Percentiles rank a stretch among this genome's conserved stretches.
Conservation (phyloP, 148 eudicot genomes). For the Agrostemma githago region DNA sequence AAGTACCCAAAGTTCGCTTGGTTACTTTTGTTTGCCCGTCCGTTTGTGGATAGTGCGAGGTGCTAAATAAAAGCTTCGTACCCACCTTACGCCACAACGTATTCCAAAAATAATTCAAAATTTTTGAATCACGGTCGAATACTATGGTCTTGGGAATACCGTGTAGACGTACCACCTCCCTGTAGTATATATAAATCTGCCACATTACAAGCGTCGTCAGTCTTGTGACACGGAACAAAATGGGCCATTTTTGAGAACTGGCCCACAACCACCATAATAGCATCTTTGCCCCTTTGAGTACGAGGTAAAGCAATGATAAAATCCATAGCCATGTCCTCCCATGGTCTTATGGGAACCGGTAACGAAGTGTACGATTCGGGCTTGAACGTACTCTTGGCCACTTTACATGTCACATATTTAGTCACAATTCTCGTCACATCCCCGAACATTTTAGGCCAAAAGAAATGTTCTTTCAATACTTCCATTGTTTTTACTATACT, state of each 20-base stretch:
- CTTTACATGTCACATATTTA: no score
- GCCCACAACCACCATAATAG: not conserved
- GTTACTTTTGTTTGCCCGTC: no score
- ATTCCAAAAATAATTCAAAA: no score
- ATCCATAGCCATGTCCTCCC: not conserved
- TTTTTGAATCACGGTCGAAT: no score
- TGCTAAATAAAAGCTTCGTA: no score
- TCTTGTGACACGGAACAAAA: not conserved
- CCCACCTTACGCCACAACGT: no score
- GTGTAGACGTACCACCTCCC: not conserved
- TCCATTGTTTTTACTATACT: no score
- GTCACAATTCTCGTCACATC: not conserved
- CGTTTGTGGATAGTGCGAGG: no score
- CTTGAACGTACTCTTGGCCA: no score
- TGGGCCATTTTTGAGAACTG: not conserved
- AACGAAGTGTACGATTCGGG: not conserved
- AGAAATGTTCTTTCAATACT: not conserved
- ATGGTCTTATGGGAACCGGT: not conserved
- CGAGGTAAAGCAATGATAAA: not conserved
- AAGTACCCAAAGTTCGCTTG: no score
- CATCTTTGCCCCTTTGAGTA: not conserved
- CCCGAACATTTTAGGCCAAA: not conserved
- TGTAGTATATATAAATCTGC: no score
- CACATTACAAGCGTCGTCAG: no score
- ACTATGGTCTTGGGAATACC: not conserved